A percentile compares a stretch with the other conserved stretches of the same genome.
These are phyloP conservation scores for Tetrapisispora pingtungensis DNA, from an alignment of 805 yeast species.

Conservation along the genomic window DNA sequence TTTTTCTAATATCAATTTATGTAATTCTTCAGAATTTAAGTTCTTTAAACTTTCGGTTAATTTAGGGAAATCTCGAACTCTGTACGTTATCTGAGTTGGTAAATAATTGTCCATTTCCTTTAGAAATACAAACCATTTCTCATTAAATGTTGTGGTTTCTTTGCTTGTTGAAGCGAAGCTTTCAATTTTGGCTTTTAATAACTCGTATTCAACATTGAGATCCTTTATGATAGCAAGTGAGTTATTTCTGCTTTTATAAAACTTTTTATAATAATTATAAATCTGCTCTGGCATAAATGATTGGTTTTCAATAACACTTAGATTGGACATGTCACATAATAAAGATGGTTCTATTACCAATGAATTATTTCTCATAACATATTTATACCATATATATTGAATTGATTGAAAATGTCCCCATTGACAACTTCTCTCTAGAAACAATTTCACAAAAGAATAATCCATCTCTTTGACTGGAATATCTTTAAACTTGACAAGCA, in stretches of 20 bases:
- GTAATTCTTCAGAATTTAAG: conserved; percentile 1
- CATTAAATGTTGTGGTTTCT: conserved; percentile 13
- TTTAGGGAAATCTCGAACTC: conserved; percentile 23
- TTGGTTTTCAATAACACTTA: conserved; percentile 18
- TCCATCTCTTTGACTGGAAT: conserved; percentile 17
- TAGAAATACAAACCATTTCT: conserved; percentile 27
- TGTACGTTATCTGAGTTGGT: conserved; percentile 4
- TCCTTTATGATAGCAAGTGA: conserved; percentile 5
- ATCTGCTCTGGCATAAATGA: conserved; percentile 17
- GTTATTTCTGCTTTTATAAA: not conserved
- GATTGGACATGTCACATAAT: conserved; percentile 19
- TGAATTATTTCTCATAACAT: conserved; percentile 13
- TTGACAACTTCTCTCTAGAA: conserved; percentile 16
- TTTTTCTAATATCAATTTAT: conserved; percentile 5
- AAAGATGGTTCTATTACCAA: conserved; percentile 15
- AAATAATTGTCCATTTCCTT: conserved; percentile 21
- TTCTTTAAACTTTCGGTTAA: conserved; percentile 11
- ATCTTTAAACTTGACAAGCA: conserved; percentile 8
- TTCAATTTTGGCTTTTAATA: conserved; percentile 20
- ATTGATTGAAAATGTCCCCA: conserved; percentile 22
- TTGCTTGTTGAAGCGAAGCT: conserved; percentile 21
- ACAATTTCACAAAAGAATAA: conserved; percentile 16
- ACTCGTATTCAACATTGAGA: conserved; percentile 11
- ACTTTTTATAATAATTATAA: conserved; percentile 13
- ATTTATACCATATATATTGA: conserved; percentile 22